phyloP scores from a whole-genome alignment of 225 moss, liverwort and hornwort species.

The Rhytidiadelphus loreus region DNA sequence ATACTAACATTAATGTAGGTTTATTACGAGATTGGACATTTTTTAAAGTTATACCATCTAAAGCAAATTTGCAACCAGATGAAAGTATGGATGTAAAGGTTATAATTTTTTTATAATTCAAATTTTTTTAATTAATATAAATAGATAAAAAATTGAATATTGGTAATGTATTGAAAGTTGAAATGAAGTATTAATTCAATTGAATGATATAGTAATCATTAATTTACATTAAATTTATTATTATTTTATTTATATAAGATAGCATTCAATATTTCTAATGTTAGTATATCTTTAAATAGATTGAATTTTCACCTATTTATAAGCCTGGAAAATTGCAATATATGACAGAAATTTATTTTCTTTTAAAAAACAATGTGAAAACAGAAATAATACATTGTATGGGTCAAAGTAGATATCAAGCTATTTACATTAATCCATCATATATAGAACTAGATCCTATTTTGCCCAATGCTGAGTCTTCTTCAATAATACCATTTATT shows the following conservation, averaged over 20 bases:
- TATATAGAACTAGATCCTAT: conserved; percentile 35
- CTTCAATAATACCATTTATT: conserved; percentile 11
- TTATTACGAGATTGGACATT: conserved; percentile 54
- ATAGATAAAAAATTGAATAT: background rate
- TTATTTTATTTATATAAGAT: too few species aligned
- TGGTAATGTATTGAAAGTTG: background rate
- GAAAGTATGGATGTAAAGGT: conserved; percentile 37
- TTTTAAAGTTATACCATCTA: conserved; percentile 38
- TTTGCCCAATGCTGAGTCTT: conserved; percentile 6
- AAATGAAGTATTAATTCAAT: background rate
- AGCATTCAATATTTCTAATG: background rate
- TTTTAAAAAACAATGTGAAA: conserved; percentile 11
- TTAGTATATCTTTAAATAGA: background rate
- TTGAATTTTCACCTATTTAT: conserved; percentile 34
- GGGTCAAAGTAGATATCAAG: conserved; percentile 36
- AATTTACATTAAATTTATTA: background rate
- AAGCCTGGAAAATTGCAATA: conserved; percentile 30
- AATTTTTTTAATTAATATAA: accelerated
- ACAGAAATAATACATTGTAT: conserved; percentile 43
- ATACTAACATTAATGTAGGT: conserved; percentile 24
- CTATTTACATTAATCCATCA: conserved; percentile 1
- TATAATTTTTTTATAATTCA: background rate
- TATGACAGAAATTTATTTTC: conserved; percentile 20
- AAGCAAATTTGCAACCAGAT: conserved; percentile 22
- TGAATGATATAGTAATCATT: background rate